These are phyloP conservation scores for Macrotyloma uniflorum DNA, from an alignment of 306 rosid species.

Conservation along the genomic window DNA sequence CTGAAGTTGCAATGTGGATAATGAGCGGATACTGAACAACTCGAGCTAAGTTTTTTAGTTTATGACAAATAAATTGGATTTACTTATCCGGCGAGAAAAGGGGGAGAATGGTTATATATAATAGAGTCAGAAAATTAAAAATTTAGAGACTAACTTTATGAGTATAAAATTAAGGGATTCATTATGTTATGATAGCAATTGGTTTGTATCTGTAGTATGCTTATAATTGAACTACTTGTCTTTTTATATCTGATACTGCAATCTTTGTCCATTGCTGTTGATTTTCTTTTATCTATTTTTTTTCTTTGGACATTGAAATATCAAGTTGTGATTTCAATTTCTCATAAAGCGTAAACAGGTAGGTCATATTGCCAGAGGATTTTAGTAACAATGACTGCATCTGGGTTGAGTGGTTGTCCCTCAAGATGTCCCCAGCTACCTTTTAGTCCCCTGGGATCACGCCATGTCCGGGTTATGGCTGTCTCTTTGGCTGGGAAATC, in stretches of 20 bases:
- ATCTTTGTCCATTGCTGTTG: slow-evolving; percentile 10
- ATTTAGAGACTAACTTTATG: neutral
- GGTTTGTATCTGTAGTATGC: slow-evolving; percentile 9
- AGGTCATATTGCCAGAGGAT: slow-evolving; percentile 3
- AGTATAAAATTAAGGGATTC: neutral
- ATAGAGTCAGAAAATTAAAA: neutral
- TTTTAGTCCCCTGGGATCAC: slow-evolving; percentile 36
- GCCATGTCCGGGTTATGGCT: slow-evolving; percentile 24
- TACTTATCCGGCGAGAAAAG: neutral
- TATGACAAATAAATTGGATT: neutral
- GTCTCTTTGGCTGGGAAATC: slow-evolving; percentile 39
- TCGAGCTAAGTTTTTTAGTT: neutral
- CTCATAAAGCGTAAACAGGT: slow-evolving; percentile 9
- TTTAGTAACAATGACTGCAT: slow-evolving; percentile 52
- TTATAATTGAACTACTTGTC: neutral
- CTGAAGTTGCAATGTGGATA: neutral
- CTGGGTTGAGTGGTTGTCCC: slow-evolving; percentile 65
- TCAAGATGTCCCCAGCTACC: slow-evolving; percentile 64
- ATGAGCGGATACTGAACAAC: neutral
- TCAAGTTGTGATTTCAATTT: slow-evolving; percentile 23
- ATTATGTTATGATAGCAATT: neutral
- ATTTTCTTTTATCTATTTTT: neutral
- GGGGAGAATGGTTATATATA: neutral
- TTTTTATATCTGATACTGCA: neutral
- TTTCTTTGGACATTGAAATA: slow-evolving; percentile 28